Base-by-base conservation (phyloP, 805 yeast species). In the Kluyveromyces aestuarii region DNA sequence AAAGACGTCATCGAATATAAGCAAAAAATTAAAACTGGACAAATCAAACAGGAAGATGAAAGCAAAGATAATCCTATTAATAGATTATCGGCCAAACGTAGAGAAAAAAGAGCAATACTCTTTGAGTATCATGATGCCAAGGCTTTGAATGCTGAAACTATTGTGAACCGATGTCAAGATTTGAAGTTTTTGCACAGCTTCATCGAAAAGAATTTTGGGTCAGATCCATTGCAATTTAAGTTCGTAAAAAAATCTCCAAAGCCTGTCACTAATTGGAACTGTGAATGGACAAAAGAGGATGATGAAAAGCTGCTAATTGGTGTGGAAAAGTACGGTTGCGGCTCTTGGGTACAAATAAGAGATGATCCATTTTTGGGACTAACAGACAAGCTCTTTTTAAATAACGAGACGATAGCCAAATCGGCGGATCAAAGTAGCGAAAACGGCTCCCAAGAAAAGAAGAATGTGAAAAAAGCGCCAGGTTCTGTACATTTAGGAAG, bases 301-400 rank as follows among this genome's bases (percentile, higher is more conserved):
- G 99, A 93, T 64, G 85, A 89, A 46, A 85, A 81, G 80, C 73
- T 93, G 47, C 66, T 93, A 52, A 79, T 86, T 36, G 99, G 99
- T 54, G 85, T 91, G 19, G 76, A 78, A 60, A 89, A 87, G 67
- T 90, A 90, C 67, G 99, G 99, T 0, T 90, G 88, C 65, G 98
- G 98, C 16, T 82, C 96, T 1, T 93, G 99, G 99, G 64, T 76
- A 2, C 90, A 86, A 60, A 90, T 93, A 42, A 75, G 99, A 61
- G 99, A 93, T 68, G 99, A 93, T 68, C 98, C 99, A 1, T 76
- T 87, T 46, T 73, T 93, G 50, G 90, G 89, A 10, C 72, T 93
- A 52, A 85, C 87, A 52, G 87, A 88, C 56, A 93, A 88, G 71
- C 70, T 93, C 55, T 93, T 80, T 59, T 72, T 93, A 57, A 78